A percentile compares a stretch with the other conserved stretches of the same genome.
These are phyloP conservation scores for Lasiodiplodia citricola DNA, from an alignment of 2,329 filamentous ascomycete species.

Conservation along the genomic window DNA sequence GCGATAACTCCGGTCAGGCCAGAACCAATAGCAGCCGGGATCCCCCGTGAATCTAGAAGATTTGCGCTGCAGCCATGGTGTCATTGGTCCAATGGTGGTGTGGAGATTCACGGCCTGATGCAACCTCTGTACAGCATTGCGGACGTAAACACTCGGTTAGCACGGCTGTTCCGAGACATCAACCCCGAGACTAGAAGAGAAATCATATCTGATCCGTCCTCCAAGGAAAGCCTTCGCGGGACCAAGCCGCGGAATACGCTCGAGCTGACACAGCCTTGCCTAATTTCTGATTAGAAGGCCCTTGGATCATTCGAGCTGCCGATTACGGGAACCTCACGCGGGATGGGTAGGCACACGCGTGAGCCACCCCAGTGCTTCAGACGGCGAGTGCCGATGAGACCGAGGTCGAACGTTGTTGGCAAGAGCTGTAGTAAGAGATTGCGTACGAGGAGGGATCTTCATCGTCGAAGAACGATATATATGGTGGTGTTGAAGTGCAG, in stretches of 20 bases:
- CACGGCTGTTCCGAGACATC: not conserved
- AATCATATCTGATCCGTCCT: slow-evolving; percentile 3
- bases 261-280: not conserved
- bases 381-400: slow-evolving; percentile 6
- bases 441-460: not conserved
- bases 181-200: not conserved
- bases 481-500: not conserved
- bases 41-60: not conserved
- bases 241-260: not conserved
- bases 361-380: not conserved
- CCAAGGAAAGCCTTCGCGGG: not conserved
- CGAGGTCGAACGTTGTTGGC: slow-evolving; percentile 1
- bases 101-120: not conserved
- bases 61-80: not conserved
- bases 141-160: slow-evolving; percentile 10
- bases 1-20: not conserved
- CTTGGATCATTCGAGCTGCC: slow-evolving; percentile 14
- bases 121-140: slow-evolving; percentile 1
- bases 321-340: slow-evolving; percentile 19
- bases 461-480: not conserved
- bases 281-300: not conserved
- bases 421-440: slow-evolving; percentile 7
- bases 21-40: not conserved
- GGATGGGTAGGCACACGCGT: slow-evolving; percentile 9
- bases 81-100: not conserved